Evolutionary conservation across 108 stramenopile species (phyloP).

Genomic region (Schizochytrium sp.): DNA sequence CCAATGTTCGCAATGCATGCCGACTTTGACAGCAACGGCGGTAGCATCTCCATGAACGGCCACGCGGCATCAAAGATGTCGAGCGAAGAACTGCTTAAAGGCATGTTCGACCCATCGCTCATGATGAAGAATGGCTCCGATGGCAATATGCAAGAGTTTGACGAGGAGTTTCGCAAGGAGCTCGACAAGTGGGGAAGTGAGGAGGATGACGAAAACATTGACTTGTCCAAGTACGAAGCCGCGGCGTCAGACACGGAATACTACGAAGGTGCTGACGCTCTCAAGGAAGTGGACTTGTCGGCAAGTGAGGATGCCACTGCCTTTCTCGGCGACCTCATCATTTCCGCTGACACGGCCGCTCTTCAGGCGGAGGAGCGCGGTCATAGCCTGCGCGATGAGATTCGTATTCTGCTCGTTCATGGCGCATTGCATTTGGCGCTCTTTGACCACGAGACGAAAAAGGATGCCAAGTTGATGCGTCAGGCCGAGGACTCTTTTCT

Average conservation of each 20-base stretch:
- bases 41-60: too few species aligned
- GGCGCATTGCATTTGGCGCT: neutral
- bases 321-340: neutral
- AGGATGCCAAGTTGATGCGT: neutral
- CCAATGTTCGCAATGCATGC: neutral
- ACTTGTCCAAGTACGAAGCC: too few species aligned
- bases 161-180: too few species aligned
- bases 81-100: too few species aligned
- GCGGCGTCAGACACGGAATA: neutral
- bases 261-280: neutral
- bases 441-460: neutral
- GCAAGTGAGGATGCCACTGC: neutral
- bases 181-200: too few species aligned
- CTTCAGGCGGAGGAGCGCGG: neutral
- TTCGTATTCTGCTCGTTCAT: neutral
- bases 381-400: neutral
- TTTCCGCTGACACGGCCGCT: neutral
- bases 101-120: too few species aligned
- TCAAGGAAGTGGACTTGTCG: neutral
- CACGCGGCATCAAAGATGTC: too few species aligned
- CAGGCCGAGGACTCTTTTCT: neutral
- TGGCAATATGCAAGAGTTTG: too few species aligned
- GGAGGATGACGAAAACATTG: too few species aligned
- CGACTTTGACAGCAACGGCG: neutral
- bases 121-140: too few species aligned